Percentiles rank a stretch among this genome's conserved stretches.
Evolutionary conservation across 352 stramenopile genomes (phyloP).

Genomic region (Phytophthora cryptogea): DNA sequence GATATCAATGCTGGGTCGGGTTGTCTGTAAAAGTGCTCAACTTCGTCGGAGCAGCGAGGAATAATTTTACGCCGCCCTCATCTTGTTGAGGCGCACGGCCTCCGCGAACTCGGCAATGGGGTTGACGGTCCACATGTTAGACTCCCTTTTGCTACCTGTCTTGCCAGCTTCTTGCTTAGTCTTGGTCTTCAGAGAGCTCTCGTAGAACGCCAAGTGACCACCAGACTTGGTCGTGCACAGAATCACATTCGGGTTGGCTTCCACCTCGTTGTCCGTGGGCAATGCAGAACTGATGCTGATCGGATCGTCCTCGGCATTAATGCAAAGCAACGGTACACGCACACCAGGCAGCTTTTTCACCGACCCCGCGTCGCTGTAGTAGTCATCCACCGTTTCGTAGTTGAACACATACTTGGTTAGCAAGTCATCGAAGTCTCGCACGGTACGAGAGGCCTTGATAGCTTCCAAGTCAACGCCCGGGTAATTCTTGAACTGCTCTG

Average conservation of each 20-base stretch:
- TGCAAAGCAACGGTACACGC: conserved; percentile 59
- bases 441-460: conserved; percentile 37
- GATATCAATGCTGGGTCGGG: background rate
- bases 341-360: conserved; percentile 41
- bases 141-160: background rate
- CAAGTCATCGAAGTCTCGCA: conserved; percentile 67
- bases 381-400: conserved; percentile 63
- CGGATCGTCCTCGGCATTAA: conserved; percentile 67
- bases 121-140: conserved; percentile 52
- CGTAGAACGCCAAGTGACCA: conserved; percentile 76
- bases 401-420: conserved; percentile 63
- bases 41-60: background rate
- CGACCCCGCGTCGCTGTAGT: conserved; percentile 64
- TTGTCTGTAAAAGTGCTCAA: background rate
- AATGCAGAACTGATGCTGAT: conserved; percentile 51
- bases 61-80: conserved; percentile 13
- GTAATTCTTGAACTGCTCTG: conserved; percentile 51
- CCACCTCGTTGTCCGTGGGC: conserved; percentile 35
- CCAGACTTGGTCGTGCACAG: conserved; percentile 65
- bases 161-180: conserved; percentile 15
- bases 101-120: conserved; percentile 62
- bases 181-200: conserved; percentile 31
- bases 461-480: conserved; percentile 48
- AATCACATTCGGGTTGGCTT: conserved; percentile 63
- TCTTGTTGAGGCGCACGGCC: conserved; percentile 39